Evolutionary conservation across 225 moss, liverwort and hornwort species (phyloP).

Genomic region (Pleurozium schreberi): DNA sequence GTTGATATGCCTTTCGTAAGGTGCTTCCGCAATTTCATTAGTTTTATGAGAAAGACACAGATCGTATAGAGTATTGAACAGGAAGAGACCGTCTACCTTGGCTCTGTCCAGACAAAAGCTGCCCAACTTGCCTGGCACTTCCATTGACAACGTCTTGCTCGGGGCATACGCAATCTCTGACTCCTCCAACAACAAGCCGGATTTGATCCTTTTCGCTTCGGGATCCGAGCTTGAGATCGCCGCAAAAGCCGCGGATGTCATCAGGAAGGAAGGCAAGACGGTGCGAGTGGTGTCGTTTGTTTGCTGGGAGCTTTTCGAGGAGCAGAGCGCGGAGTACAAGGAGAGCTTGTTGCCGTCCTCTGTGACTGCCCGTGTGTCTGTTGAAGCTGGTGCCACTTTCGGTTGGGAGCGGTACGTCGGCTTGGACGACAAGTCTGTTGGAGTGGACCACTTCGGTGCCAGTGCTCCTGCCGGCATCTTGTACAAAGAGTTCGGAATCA

Average conservation of each 20-base stretch:
- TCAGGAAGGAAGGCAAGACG: not conserved
- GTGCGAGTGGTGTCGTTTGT: conserved; percentile 51
- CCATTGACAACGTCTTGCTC: conserved; percentile 49
- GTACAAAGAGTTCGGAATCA: conserved; percentile 71
- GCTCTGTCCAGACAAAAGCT: conserved; percentile 68
- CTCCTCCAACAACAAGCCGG: not conserved
- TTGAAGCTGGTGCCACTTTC: conserved; percentile 83
- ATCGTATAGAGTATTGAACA: conserved; percentile 27
- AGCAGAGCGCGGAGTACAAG: conserved; percentile 42
- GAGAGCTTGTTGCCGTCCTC: conserved; percentile 28
- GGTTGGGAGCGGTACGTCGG: conserved; percentile 72
- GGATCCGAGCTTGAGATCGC: not conserved
- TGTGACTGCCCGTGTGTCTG: conserved; percentile 53
- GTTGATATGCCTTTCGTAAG: not conserved
- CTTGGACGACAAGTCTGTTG: conserved; percentile 28
- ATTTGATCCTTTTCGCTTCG: not conserved
- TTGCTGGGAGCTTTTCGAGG: conserved; percentile 73
- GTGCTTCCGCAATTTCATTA: not conserved
- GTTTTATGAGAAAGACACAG: not conserved
- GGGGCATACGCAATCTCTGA: conserved; percentile 48
- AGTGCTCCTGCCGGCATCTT: conserved; percentile 49
- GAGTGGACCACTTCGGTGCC: conserved; percentile 70
- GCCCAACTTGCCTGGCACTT: conserved; percentile 49
- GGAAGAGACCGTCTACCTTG: conserved; percentile 57
- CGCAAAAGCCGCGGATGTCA: not conserved